Evolutionary conservation across 805 yeast genomes (phyloP), one percentile per base, ranked within the genome.

Genomic region (Lachancea sp.): DNA sequence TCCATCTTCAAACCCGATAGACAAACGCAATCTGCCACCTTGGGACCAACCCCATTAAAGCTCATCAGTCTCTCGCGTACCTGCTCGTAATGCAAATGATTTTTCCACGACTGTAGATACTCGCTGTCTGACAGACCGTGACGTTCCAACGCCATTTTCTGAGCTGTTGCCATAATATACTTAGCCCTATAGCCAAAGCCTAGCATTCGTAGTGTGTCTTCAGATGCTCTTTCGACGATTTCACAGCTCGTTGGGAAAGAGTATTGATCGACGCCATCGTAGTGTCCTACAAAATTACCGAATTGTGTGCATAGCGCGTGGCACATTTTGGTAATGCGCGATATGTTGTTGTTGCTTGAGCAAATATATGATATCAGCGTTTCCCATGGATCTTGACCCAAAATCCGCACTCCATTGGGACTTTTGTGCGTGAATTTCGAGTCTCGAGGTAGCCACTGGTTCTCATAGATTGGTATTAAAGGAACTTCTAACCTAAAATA

Each of bases 351-450:
- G 61, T 92, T 92, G n/a, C 95, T 80, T 2, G 96, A 86, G 63
- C 97, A 92, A 8, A 92, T 92, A 49, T 90, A 92, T 2, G 92
- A 83, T 15, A 90, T 66, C 33, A 88, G 67, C 31, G 90, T 87
- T 51, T 92, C 98, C 97, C 97, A 92, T 0, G 98, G 97, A 48
- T 90, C 96, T 60, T 92, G 97, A 26, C 89, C 71, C 20, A 92
- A 70, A 47, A 90, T 86, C 22, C 98, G 66, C 15, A 90, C 78
- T 0, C 97, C 97, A 3, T 68, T 68, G 41, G 58, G 47, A 4
- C 64, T 39, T 39, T 56, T 57, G 36, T 58, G 61, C 34, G 57
- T 58, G 52, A 78, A 81, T 15, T 36, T 60, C 15, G 66, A 36
- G 56, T 87, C 94, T 15, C 62, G 70, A 1, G 47, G 42, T 2